Evolutionary conservation across 2,329 filamentous ascomycete species (phyloP), one percentile per base, ranked within the genome.

Genomic region (Monilinia fructigena): DNA sequence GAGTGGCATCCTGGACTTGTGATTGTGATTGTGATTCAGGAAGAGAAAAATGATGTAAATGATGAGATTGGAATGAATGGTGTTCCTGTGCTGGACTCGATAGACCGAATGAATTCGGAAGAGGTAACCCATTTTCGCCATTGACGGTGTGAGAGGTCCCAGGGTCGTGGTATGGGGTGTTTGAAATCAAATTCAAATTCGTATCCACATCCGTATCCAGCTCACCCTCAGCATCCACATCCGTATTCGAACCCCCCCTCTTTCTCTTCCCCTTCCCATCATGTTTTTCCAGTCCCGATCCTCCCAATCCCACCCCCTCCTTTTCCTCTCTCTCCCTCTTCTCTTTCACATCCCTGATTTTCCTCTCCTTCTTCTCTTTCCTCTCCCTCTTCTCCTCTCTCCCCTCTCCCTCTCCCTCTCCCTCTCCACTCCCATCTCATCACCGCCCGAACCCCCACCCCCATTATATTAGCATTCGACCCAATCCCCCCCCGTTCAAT

Each of bases 401-500:
- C 1, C 20, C 26, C 31, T n/a, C 55, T 48, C 26, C 14, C 14
- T 59, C 45, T 54, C 18, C 31, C 67, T 68, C 47, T 63, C 47
- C 31, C 63, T 68, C 18, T 42, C 50, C 4, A 8, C n/a, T 1
- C 38, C 40, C 0, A 18, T 28, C 45, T 70, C 55, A 35, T 23
- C 63, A 11, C 55, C 31, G 45, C 67, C 45, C 4, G 40, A 52
- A n/a, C 14, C 58, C 55, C 31, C 45, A 66, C 45, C 20, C 47
- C 55, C 14, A 66, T 69, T 18, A 71, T 70, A 26, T 64, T 69
- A 0, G 70, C 72, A 47, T 73, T 71, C 14, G 66, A 70, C 14
- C 72, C 72, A 23, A 72, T 72, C 40, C 75, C 70, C 2, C 75
- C 75, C 42, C 66, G 69, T 63, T 76, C 75, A 48, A 77, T 76